These are phyloP conservation scores for Fusarium sp. DNA, from an alignment of 2,329 filamentous ascomycete species.

Conservation along the genomic window DNA sequence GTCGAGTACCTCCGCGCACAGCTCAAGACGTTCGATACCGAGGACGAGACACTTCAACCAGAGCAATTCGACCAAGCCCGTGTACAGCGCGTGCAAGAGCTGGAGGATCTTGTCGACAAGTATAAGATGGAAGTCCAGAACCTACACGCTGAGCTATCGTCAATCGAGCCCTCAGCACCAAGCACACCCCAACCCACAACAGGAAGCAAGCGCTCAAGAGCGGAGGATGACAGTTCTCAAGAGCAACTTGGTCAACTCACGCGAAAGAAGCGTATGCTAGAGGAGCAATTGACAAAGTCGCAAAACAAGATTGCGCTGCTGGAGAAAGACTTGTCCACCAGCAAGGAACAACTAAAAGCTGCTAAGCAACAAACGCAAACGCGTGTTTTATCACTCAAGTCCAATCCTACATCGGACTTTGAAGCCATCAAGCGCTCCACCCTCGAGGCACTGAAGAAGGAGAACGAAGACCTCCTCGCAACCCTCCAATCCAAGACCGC, in stretches of 20 bases:
- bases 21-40: conserved; percentile 85
- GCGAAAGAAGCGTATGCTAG: conserved; percentile 88
- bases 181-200: conserved; percentile 52
- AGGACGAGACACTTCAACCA: conserved; percentile 87
- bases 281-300: conserved; percentile 77
- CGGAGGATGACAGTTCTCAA: conserved; percentile 69
- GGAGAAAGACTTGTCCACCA: conserved; percentile 78
- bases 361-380: conserved; percentile 76
- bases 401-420: conserved; percentile 89
- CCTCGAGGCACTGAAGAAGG: conserved; percentile 78
- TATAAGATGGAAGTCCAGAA: conserved; percentile 84
- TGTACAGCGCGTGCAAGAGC: conserved; percentile 76
- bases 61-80: conserved; percentile 82
- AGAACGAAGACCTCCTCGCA: conserved; percentile 84
- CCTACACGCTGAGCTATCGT: conserved; percentile 78
- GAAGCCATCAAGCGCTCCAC: conserved; percentile 87
- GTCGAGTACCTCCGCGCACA: conserved; percentile 94
- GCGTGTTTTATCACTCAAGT: conserved; percentile 84
- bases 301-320: conserved; percentile 78
- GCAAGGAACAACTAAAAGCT: conserved; percentile 75
- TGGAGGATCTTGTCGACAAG: conserved; percentile 87
- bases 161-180: conserved; percentile 61
- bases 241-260: conserved; percentile 83
- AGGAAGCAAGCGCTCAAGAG: conserved; percentile 72
- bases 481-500: conserved; percentile 67